phyloP scores from a whole-genome alignment of 2,329 filamentous ascomycete genomes.

The Alternaria sp. region DNA sequence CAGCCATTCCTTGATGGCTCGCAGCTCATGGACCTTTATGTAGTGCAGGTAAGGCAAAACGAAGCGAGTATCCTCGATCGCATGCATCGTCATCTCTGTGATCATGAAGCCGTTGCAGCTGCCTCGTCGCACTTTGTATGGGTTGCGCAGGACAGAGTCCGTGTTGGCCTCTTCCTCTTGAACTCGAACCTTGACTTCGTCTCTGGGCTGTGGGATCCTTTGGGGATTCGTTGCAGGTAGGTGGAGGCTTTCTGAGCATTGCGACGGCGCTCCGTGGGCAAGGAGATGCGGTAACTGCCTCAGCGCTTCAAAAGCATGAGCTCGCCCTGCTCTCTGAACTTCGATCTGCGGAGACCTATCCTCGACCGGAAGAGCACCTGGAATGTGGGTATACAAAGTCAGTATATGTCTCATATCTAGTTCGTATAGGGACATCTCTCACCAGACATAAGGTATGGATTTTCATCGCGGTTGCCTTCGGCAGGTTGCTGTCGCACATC shows the following conservation, averaged over 20 bases:
- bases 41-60: conserved; percentile 32
- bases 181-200: conserved; percentile 24
- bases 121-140: conserved; percentile 29
- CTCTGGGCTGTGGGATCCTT: conserved; percentile 14
- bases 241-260: background rate
- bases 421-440: too few species aligned
- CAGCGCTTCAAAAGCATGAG: background rate
- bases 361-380: background rate
- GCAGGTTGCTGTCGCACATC: background rate
- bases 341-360: background rate
- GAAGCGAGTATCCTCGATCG: conserved; percentile 23
- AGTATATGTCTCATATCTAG: too few species aligned
- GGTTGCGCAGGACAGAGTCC: conserved; percentile 17
- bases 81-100: conserved; percentile 31
- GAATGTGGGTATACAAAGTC: too few species aligned
- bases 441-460: conserved; percentile 4
- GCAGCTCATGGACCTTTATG: conserved; percentile 40
- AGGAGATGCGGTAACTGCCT: background rate
- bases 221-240: conserved; percentile 13
- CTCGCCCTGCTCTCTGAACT: conserved; percentile 2
- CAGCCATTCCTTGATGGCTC: conserved; percentile 33
- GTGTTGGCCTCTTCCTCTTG: conserved; percentile 25
- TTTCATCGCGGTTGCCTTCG: background rate
- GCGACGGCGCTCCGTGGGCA: background rate
- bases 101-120: conserved; percentile 30